Percentiles rank a stretch among this genome's conserved stretches.
Evolutionary conservation across 2,329 filamentous ascomycete genomes (phyloP).

Genomic region (Exophiala alcalophila): DNA sequence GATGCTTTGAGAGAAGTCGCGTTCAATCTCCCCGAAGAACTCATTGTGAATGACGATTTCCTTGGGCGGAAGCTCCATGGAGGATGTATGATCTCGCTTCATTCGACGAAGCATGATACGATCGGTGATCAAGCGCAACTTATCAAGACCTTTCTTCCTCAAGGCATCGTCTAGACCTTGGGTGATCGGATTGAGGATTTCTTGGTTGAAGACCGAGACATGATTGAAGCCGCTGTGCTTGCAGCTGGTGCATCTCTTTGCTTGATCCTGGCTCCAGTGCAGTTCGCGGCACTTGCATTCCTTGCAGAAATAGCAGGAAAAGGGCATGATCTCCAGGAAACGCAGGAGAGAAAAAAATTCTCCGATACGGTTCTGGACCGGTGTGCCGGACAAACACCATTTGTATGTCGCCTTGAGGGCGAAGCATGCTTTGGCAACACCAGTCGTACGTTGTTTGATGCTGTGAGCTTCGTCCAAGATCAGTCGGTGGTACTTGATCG

Average conservation of each 20-base stretch:
- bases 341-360: slow-evolving; percentile 94
- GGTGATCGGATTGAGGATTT: slow-evolving; percentile 80
- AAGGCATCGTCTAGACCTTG: slow-evolving; percentile 50
- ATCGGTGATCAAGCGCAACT: slow-evolving; percentile 83
- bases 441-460: slow-evolving; percentile 79
- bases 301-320: slow-evolving; percentile 93
- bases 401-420: slow-evolving; percentile 83
- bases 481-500: slow-evolving; percentile 81
- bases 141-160: slow-evolving; percentile 70
- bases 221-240: slow-evolving; percentile 63
- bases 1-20: slow-evolving; percentile 91
- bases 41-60: slow-evolving; percentile 88
- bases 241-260: slow-evolving; percentile 70
- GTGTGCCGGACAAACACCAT: slow-evolving; percentile 94
- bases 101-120: slow-evolving; percentile 93
- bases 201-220: slow-evolving; percentile 88
- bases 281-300: slow-evolving; percentile 74
- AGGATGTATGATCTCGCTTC: slow-evolving; percentile 88
- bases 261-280: slow-evolving; percentile 76
- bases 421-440: slow-evolving; percentile 93
- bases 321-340: slow-evolving; percentile 84
- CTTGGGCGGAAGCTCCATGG: slow-evolving; percentile 96
- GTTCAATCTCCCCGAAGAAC: slow-evolving; percentile 94
- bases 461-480: slow-evolving; percentile 95
- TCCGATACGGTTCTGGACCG: slow-evolving; percentile 93